Conservation (phyloP, 2,329 filamentous ascomycete genomes). For the Diaporthe australafricana region DNA sequence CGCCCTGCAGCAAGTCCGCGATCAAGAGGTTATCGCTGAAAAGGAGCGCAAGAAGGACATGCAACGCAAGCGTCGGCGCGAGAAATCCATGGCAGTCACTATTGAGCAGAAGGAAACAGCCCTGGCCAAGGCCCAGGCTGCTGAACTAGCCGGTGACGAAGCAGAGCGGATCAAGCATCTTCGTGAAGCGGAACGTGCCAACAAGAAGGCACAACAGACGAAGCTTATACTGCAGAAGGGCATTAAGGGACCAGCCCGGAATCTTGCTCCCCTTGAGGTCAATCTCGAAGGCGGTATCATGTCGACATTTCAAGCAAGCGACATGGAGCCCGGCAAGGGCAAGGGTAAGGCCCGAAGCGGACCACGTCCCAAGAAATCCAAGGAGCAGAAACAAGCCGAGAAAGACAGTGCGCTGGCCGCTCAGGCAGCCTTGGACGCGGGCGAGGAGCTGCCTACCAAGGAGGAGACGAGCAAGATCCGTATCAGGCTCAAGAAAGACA, state of each 20-base stretch:
- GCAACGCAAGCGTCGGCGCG: conserved; percentile 94
- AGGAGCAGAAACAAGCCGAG: conserved; percentile 82
- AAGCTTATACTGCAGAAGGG: conserved; percentile 89
- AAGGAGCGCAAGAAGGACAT: conserved; percentile 99
- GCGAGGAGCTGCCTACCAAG: conserved; percentile 74
- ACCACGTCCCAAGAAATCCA: conserved; percentile 88
- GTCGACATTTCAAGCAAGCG: conserved; percentile 82
- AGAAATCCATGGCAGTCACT: conserved; percentile 94
- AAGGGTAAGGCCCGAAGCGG: conserved; percentile 68
- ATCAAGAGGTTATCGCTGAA: conserved; percentile 90
- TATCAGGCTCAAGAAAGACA: conserved; percentile 70
- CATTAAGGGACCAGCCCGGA: conserved; percentile 79
- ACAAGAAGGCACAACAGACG: conserved; percentile 92
- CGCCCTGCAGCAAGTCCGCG: conserved; percentile 87
- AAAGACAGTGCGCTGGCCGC: conserved; percentile 87
- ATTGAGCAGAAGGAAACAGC: conserved; percentile 91
- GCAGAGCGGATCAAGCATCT: conserved; percentile 83
- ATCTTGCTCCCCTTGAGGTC: conserved; percentile 77
- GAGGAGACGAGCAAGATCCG: conserved; percentile 71
- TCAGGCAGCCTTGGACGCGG: conserved; percentile 84
- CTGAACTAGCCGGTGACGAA: conserved; percentile 73
- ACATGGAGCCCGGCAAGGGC: conserved; percentile 62
- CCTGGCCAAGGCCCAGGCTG: conserved; percentile 80
- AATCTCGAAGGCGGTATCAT: conserved; percentile 88
- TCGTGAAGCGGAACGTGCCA: conserved; percentile 87